Evolutionary conservation across 176 grass and related monocot genomes (phyloP), one percentile per base, ranked within the genome.

Genomic region (Cenchrus fungigraminus): DNA sequence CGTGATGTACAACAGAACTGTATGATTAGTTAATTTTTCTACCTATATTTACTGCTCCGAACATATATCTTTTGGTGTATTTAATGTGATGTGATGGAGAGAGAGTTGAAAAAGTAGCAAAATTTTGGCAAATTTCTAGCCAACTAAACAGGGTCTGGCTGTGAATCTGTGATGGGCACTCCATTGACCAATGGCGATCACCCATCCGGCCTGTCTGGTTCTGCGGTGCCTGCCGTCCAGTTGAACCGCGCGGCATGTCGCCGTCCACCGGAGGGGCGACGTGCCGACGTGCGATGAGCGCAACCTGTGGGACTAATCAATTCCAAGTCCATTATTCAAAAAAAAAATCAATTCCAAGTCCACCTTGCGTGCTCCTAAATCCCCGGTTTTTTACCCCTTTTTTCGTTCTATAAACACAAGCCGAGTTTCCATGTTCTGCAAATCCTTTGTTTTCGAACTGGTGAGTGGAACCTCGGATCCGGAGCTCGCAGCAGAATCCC

Each of bases 251-350:
- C 3, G 8, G 11, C 56, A 8, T 17, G 71, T 73, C 55, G 9
- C 54, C 32, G 73, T 77, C 74, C 74, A 17, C 74, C 4, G 37
- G 55, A 77, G 44, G 56, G 44, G 56, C 75, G 37, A 77, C 75
- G 74, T 77, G 74, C 55, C 74, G 74, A 60, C 55, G 56, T 32
- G 32, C 4, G 4, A 43, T 9, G 51, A 42, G 16, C 32, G 32
- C 54, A 17, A n/a, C 73, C 2, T 12, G 19, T 22, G 20, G 68
- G 62, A 65, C 12, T 71, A 71, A 71, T 6, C 68, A 12, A 46
- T 22, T 46, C 4, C 6, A 10, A 60, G 8, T 44, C 22, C 22
- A 25, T 25, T 25, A 25, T 25, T 25, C 22, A 25, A 25, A 25
- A 25, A 25, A 25, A 25, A 25, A 70, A 70, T 6, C 68, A 13